Evolutionary conservation across 306 rosid genomes (phyloP).

Genomic region (Rubus idaeus): DNA sequence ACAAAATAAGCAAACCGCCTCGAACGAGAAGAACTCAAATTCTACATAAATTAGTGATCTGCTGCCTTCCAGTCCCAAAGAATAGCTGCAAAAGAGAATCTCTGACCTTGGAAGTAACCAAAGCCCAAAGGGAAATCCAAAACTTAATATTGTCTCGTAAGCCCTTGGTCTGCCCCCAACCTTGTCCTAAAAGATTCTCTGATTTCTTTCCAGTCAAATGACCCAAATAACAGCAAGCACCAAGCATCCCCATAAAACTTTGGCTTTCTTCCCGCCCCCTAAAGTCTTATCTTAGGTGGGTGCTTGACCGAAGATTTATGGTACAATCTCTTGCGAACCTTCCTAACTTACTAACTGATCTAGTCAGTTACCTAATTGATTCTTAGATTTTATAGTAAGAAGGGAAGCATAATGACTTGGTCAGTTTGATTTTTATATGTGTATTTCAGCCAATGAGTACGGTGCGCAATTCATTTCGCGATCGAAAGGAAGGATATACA

Average conservation of each 20-base stretch:
- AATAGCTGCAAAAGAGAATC: too few relatives aligned
- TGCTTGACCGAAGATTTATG: too few relatives aligned
- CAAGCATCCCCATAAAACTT: not conserved
- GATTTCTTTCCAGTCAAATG: not conserved
- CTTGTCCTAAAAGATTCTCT: not conserved
- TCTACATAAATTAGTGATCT: too few relatives aligned
- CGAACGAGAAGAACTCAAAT: too few relatives aligned
- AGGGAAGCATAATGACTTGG: not conserved
- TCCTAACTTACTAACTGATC: not conserved
- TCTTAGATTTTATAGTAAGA: not conserved
- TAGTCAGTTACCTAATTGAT: not conserved
- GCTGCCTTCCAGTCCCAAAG: too few relatives aligned
- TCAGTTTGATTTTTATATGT: not conserved
- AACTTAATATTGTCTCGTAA: not conserved
- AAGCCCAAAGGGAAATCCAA: too few relatives aligned
- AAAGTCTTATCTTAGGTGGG: not conserved
- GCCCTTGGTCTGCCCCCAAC: not conserved
- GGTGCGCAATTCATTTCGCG: conserved; percentile 78
- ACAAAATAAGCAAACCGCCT: too few relatives aligned
- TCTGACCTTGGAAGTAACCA: too few relatives aligned
- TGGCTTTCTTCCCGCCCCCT: not conserved
- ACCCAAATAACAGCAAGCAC: not conserved
- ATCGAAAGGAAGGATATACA: conserved; percentile 85
- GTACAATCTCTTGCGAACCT: not conserved
- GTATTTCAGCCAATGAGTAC: conserved; percentile 74